phyloP scores from a whole-genome alignment of 1,284 basidiomycete species.

The Peniophora sp. region DNA sequence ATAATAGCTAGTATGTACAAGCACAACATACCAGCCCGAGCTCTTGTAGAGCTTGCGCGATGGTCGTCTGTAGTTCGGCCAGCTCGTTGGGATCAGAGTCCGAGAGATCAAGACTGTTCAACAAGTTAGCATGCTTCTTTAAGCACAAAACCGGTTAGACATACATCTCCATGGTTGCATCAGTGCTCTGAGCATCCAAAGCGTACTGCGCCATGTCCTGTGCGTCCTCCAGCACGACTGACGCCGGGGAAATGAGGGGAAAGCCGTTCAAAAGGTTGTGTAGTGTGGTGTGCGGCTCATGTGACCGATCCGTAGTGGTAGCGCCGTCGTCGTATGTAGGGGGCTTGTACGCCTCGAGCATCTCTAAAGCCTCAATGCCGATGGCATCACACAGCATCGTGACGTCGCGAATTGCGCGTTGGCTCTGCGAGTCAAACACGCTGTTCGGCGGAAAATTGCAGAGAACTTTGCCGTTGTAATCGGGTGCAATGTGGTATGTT shows the following conservation, averaged over 20 bases:
- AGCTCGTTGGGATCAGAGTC: neutral
- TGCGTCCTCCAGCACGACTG: neutral
- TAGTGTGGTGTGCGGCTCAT: neutral
- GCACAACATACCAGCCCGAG: no score
- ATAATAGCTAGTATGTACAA: neutral
- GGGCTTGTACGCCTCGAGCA: constrained; percentile 1
- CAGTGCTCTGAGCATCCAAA: neutral
- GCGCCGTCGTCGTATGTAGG: neutral
- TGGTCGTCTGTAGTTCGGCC: neutral
- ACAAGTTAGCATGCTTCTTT: neutral
- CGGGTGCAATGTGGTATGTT: constrained; percentile 8
- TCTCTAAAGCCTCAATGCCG: constrained; percentile 6
- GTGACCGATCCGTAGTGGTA: neutral
- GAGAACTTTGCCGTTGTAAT: constrained; percentile 14
- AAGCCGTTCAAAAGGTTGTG: neutral
- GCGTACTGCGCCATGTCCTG: neutral
- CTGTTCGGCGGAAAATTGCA: constrained; percentile 8
- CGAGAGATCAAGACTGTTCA: neutral
- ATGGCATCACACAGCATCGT: constrained; percentile 3
- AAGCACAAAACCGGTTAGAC: neutral
- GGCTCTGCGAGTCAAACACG: constrained; percentile 3
- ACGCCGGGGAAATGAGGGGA: neutral
- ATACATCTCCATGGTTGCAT: neutral
- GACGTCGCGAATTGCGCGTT: constrained; percentile 5
- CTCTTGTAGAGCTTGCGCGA: neutral